phyloP scores from a whole-genome alignment of 1,284 basidiomycete genomes.

The Irpex rosettiformis region DNA sequence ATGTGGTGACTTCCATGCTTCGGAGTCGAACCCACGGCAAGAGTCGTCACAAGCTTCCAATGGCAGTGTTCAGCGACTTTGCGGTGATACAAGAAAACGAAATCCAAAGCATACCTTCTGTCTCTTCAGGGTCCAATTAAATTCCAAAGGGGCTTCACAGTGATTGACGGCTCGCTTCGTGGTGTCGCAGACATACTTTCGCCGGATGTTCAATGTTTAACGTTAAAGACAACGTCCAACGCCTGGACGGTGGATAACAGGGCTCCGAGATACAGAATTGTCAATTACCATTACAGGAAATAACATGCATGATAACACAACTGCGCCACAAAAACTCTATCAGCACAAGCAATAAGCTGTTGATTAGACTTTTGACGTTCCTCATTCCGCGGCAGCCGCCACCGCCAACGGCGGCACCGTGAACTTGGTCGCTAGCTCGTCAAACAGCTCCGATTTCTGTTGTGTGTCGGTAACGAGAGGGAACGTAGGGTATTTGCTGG shows the following conservation, averaged over 20 bases:
- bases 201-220: not conserved
- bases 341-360: not conserved
- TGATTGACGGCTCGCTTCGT: not conserved
- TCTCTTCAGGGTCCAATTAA: not conserved
- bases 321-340: not conserved
- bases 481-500: conserved; percentile 57
- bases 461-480: conserved; percentile 64
- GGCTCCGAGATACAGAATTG: not conserved
- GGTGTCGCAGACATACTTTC: not conserved
- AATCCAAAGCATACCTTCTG: not conserved
- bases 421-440: conserved; percentile 69
- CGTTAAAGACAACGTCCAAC: not conserved
- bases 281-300: not conserved
- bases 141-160: not conserved
- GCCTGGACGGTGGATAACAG: too few species aligned
- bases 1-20: conserved; percentile 1
- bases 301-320: too few species aligned
- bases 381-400: conserved; percentile 25
- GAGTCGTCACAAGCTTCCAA: too few species aligned
- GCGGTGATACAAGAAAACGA: too few species aligned
- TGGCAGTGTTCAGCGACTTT: too few species aligned
- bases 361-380: not conserved
- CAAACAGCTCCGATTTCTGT: conserved; percentile 64
- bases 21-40: not conserved
- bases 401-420: conserved; percentile 52